Evolutionary conservation across 2,329 filamentous ascomycete genomes (phyloP), one percentile per base, ranked within the genome.

Genomic region (Fusarium ambrosium): DNA sequence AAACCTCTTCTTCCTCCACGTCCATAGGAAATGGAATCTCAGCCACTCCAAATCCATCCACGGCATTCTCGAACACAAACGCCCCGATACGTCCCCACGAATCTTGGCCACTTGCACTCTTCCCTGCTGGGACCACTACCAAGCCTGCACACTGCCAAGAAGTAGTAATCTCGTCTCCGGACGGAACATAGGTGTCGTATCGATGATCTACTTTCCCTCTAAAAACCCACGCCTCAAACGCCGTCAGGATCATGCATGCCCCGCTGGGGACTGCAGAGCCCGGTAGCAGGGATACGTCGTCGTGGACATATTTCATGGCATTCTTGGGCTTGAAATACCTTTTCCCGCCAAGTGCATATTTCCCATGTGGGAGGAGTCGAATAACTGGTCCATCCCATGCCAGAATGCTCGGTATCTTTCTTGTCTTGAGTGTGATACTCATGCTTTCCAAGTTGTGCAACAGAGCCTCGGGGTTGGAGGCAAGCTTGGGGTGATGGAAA

Each of bases 261-360:
- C 45, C 60, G 7, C 6, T 48, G 8, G 68, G 64, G 3, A 61
- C 27, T 14, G 34, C 3, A 16, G 60, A 62, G n/a, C 55, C 60
- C 8, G 64, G 64, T 1, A n/a, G 1, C 5, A 70, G 1, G 9
- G 34, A n/a, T 3, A 68, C 22, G 14, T 70, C 68, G 10, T 64
- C 68, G 22, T 68, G 60, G 29, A 55, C 36, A 2, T 70, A 68
- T 24, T 64, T 55, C 64, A 70, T 64, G 20, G 53, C 64, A 32
- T 61, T 61, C 20, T 61, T 61, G 2, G 64, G 68, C 6, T 70
- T 36, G 2, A 39, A 18, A 10, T 32, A 64, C 14, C 18, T 41
- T 20, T 11, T 37, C 14, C 27, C 20, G 4, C 53, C 65, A 2
- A 43, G 41, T 6, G 14, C 45, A 36, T 71, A 13, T 14, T n/a